Evolutionary conservation across 2,329 filamentous ascomycete genomes (phyloP), one percentile per base, ranked within the genome.

Genomic region (Ascochyta clinopodiicola): DNA sequence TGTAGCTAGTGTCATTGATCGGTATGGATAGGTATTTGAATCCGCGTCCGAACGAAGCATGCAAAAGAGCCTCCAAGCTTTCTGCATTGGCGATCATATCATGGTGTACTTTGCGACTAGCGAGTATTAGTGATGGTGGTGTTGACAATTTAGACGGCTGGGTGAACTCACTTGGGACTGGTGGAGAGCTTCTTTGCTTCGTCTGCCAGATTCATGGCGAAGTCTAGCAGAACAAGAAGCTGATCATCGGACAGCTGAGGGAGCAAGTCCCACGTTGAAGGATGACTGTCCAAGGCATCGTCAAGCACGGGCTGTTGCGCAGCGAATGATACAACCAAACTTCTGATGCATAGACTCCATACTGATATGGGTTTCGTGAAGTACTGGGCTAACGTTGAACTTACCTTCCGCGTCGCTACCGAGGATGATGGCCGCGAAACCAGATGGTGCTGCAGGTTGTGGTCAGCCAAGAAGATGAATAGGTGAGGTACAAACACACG

Each of bases 331-430:
- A 83, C 78, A 35, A 86, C 67, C n/a, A 91, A 75, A 66, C 89
- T 87, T 34, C 80, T 81, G 31, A 92, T 73, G 58, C 87, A 90
- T 45, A 77, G 78, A n/a, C 80, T 78, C 89, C 90, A 94, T 6
- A 84, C 78, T 10, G 81, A 77, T 6, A 89, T 85, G 58, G 90
- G 89, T 54, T 88, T 88, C 29, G 91, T 80, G 67, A 90, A 92
- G 69, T 88, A 92, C 19, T 88, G 88, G 15, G 89, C 88, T 6
- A 94, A 77, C 6, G 89, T 89, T n/a, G 89, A 88, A 61, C 88
- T 90, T 22, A 94, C 80, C 75, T 95, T 95, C 63, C 86, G 86
- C 19, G 85, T 80, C 6, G 92, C 88, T 48, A 92, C 80, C 3
- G 82, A 77, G 2, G 84, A 82, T 5, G 82, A 61, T 21, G 71